Percentiles rank a stretch among this genome's conserved stretches.
Conservation (phyloP, 192 early-diverging fungal genomes). For the Podila epicladia region DNA sequence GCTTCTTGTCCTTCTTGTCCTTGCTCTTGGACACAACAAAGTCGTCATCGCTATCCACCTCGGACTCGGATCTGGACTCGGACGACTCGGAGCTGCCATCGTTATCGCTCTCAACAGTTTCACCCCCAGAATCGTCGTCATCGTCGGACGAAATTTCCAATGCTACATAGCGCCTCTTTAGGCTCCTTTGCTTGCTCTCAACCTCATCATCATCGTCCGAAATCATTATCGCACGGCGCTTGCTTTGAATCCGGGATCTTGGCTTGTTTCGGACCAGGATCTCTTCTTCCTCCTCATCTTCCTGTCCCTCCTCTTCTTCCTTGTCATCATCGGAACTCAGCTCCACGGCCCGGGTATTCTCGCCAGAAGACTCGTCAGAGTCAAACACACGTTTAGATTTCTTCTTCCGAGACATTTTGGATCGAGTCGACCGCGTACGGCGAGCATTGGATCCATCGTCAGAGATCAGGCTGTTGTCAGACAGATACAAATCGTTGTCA, state of each 20-base stretch:
- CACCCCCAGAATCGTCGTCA: background rate
- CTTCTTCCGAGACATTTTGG: background rate
- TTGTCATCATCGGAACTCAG: slow-evolving; percentile 1
- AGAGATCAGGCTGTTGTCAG: background rate
- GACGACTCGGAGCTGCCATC: background rate
- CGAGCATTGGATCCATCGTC: background rate
- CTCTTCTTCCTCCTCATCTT: background rate
- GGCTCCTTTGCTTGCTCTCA: background rate
- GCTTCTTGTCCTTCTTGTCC: background rate
- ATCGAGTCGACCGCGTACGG: background rate
- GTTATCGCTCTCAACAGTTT: background rate
- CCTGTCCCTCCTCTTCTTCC: background rate
- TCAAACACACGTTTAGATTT: background rate
- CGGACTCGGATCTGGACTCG: too few relatives aligned
- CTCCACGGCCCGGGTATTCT: background rate
- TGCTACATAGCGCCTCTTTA: background rate
- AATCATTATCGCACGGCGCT: background rate
- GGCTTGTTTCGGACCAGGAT: background rate
- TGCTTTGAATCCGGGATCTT: background rate
- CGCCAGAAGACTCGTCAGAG: background rate
- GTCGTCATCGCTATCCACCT: background rate
- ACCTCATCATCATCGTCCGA: background rate
- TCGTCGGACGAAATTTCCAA: background rate
- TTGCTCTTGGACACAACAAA: background rate
- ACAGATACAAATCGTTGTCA: background rate